Evolutionary conservation across 2,329 filamentous ascomycete species (phyloP).

Genomic region (Beauveria australis): DNA sequence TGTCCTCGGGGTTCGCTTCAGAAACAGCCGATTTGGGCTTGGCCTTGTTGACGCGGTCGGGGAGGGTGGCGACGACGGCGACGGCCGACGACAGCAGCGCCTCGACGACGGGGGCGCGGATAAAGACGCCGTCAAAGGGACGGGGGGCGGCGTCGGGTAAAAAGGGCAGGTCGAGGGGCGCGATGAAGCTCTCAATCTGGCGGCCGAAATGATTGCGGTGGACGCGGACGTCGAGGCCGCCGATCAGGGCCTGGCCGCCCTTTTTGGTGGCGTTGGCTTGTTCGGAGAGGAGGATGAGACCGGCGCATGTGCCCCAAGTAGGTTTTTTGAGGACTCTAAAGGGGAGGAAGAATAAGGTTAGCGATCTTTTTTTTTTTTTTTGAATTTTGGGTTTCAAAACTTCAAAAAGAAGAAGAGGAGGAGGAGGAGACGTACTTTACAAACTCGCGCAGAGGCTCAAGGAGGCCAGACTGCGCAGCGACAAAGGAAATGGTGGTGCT

Average conservation of each 20-base stretch:
- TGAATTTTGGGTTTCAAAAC: no score
- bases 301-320: slow-evolving; percentile 94
- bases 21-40: slow-evolving; percentile 24
- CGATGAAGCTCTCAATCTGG: slow-evolving; percentile 86
- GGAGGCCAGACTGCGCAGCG: slow-evolving; percentile 67
- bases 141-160: slow-evolving; percentile 31
- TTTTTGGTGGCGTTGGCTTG: slow-evolving; percentile 82
- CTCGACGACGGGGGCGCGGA: slow-evolving; percentile 88
- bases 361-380: no score
- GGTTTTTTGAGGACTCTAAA: slow-evolving; percentile 64
- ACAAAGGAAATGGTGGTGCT: slow-evolving; percentile 90
- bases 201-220: slow-evolving; percentile 93
- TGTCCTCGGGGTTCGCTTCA: slow-evolving; percentile 29
- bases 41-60: slow-evolving; percentile 30
- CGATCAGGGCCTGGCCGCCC: slow-evolving; percentile 87
- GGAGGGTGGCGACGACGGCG: slow-evolving; percentile 44
- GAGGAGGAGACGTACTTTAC: slow-evolving; percentile 60
- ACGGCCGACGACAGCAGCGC: slow-evolving; percentile 53
- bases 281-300: slow-evolving; percentile 83
- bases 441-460: slow-evolving; percentile 80
- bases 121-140: slow-evolving; percentile 76
- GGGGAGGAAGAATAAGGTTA: no score
- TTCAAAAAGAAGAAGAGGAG: background rate
- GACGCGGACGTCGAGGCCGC: slow-evolving; percentile 81
- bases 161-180: slow-evolving; percentile 65